Evolutionary conservation across 108 stramenopile genomes (phyloP).

Genomic region (Cyclotella cryptica): DNA sequence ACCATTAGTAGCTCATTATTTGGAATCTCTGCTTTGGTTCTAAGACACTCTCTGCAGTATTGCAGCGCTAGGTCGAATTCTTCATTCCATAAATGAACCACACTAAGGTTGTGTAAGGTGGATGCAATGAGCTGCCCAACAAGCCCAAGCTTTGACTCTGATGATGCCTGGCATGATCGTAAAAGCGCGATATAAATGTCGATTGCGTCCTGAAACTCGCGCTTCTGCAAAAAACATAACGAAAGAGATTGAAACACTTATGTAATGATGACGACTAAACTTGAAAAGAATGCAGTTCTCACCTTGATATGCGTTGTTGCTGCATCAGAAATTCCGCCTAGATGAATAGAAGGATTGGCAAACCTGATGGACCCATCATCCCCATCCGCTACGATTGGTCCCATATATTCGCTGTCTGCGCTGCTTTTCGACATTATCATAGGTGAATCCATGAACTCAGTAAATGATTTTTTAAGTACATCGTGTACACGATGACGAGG

Average conservation of each 20-base stretch:
- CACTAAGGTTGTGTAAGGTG: slow-evolving; percentile 42
- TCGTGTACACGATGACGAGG: slow-evolving; percentile 32
- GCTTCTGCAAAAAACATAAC: neutral
- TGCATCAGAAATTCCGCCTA: slow-evolving; percentile 32
- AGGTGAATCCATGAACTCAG: slow-evolving; percentile 8
- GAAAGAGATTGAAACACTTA: neutral
- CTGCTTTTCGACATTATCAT: neutral
- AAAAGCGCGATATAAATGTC: slow-evolving; percentile 36
- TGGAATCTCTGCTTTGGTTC: slow-evolving; percentile 21
- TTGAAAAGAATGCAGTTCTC: neutral
- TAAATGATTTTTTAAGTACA: slow-evolving; percentile 14
- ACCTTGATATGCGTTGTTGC: slow-evolving; percentile 20
- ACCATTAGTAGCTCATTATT: slow-evolving; percentile 6
- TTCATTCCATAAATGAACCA: slow-evolving; percentile 40
- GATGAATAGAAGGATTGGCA: slow-evolving; percentile 25
- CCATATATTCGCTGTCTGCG: slow-evolving; percentile 15
- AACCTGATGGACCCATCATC: slow-evolving; percentile 42
- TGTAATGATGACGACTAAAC: too few relatives aligned
- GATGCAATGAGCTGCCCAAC: slow-evolving; percentile 45
- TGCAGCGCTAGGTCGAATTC: slow-evolving; percentile 39
- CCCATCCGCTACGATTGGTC: slow-evolving; percentile 32
- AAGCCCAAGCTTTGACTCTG: slow-evolving; percentile 31
- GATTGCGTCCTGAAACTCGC: slow-evolving; percentile 35
- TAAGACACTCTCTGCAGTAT: slow-evolving; percentile 30
- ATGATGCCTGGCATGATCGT: slow-evolving; percentile 30